phyloP scores from a whole-genome alignment of 2,329 filamentous ascomycete species.

The Teratosphaeria gauchensis region DNA sequence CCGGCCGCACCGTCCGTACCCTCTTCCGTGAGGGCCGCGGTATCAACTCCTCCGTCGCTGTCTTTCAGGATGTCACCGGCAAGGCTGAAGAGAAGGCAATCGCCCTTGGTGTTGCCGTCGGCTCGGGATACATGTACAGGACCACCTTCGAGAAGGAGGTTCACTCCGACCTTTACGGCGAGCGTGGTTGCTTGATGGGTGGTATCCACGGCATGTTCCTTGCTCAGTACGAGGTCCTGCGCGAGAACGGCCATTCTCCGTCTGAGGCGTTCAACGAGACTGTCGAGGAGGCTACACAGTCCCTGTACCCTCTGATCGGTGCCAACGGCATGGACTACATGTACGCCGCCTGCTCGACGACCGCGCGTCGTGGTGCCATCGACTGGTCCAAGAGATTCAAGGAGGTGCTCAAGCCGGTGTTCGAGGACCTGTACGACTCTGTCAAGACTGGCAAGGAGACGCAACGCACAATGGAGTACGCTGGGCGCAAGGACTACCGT shows the following conservation, averaged over 20 bases:
- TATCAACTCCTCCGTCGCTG: conserved; percentile 98
- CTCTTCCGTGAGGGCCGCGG: conserved; percentile 99
- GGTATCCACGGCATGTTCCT: conserved; percentile 99
- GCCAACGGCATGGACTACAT: conserved; percentile 99
- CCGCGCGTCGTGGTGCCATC: conserved; percentile 93
- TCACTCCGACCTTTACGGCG: conserved; percentile 98
- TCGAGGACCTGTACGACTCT: conserved; percentile 92
- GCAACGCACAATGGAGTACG: conserved; percentile 92
- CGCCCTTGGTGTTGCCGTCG: conserved; percentile 92
- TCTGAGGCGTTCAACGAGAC: conserved; percentile 99
- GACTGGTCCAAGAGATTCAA: conserved; percentile 98
- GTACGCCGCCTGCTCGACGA: conserved; percentile 99
- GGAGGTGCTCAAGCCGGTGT: conserved; percentile 95
- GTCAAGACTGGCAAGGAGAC: conserved; percentile 91
- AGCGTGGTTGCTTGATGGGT: conserved; percentile 99
- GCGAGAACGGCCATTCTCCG: conserved; percentile 94
- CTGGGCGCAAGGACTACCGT: conserved; percentile 90
- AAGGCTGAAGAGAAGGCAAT: conserved; percentile 97
- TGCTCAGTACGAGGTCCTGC: conserved; percentile 99
- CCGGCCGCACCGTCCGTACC: conserved; percentile 93
- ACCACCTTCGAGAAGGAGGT: conserved; percentile 99
- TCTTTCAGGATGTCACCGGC: conserved; percentile 96
- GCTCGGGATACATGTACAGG: conserved; percentile 98
- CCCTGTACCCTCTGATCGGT: conserved; percentile 93
- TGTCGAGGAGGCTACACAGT: conserved; percentile 98